phyloP scores from a whole-genome alignment of 306 rosid genomes.

The Quillaja saponaria region DNA sequence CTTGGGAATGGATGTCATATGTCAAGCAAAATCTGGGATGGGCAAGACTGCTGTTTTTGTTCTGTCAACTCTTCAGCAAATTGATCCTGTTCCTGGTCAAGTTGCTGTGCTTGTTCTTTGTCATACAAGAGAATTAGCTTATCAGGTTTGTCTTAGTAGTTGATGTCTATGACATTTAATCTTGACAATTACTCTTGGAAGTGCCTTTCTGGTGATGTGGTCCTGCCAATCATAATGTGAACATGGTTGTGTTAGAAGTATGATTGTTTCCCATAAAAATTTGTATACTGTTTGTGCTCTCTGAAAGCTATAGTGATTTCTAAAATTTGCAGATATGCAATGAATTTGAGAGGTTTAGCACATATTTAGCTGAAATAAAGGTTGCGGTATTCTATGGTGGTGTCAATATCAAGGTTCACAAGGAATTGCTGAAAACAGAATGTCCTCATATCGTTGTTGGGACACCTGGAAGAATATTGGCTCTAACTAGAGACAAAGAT shows the following conservation, averaged over 20 bases:
- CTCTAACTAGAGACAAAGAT: slow-evolving; percentile 79
- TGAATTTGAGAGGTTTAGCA: slow-evolving; percentile 97
- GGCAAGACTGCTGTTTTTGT: slow-evolving; percentile 99
- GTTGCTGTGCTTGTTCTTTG: slow-evolving; percentile 93
- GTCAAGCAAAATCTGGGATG: slow-evolving; percentile 99
- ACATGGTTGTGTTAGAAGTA: slow-evolving; percentile 83
- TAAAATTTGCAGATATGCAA: slow-evolving; percentile 73
- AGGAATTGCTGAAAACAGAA: slow-evolving; percentile 84
- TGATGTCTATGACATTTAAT: slow-evolving; percentile 55
- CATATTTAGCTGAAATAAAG: slow-evolving; percentile 87
- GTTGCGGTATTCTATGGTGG: slow-evolving; percentile 99
- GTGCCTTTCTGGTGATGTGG: too few relatives aligned
- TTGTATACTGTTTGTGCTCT: slow-evolving; percentile 73
- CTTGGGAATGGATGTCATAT: slow-evolving; percentile 97
- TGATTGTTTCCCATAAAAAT: slow-evolving; percentile 75
- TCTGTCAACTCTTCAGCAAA: slow-evolving; percentile 91
- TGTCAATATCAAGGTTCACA: slow-evolving; percentile 87
- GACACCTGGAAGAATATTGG: slow-evolving; percentile 94
- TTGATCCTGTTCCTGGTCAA: slow-evolving; percentile 94
- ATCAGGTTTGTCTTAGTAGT: slow-evolving; percentile 84
- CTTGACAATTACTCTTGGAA: slow-evolving; percentile 63
- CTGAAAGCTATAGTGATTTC: slow-evolving; percentile 57
- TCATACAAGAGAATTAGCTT: slow-evolving; percentile 94
- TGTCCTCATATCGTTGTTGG: slow-evolving; percentile 99
- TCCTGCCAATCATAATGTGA: slow-evolving; percentile 72